phyloP scores from a whole-genome alignment of 2,329 filamentous ascomycete genomes.

The Lasiodiplodia hormozganensis region DNA sequence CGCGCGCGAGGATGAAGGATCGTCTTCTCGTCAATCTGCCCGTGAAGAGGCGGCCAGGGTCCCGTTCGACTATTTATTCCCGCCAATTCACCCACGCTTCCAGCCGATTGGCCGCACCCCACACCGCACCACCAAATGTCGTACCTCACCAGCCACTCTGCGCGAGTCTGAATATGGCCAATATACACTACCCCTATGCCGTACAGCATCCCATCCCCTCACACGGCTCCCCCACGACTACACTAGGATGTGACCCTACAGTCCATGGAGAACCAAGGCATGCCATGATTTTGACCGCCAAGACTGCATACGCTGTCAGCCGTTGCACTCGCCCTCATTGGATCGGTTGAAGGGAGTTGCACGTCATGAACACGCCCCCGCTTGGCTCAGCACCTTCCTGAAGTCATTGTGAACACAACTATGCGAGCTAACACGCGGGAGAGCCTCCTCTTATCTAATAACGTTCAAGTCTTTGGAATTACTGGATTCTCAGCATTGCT shows the following conservation, averaged over 20 bases:
- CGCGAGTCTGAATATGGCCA: background rate
- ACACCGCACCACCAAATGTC: background rate
- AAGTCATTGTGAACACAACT: constrained; percentile 4
- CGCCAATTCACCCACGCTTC: background rate
- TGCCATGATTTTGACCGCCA: background rate
- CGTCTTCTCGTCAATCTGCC: constrained; percentile 22
- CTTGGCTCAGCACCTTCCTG: constrained; percentile 11
- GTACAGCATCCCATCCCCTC: background rate
- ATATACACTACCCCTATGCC: too few species aligned
- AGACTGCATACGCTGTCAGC: background rate
- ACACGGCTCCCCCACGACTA: background rate
- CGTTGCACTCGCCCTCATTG: background rate
- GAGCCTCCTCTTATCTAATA: background rate
- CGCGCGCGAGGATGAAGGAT: background rate
- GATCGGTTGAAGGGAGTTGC: constrained; percentile 15
- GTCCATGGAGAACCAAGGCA: background rate
- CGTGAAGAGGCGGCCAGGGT: background rate
- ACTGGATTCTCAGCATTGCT: too few species aligned
- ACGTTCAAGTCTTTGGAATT: background rate
- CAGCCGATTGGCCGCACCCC: constrained; percentile 14
- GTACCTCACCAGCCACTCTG: constrained; percentile 7
- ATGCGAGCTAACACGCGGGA: constrained; percentile 3
- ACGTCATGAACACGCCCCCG: background rate
- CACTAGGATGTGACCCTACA: background rate
- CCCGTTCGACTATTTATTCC: background rate